Evolutionary conservation across 2,329 filamentous ascomycete species (phyloP), one percentile per base, ranked within the genome.

Genomic region (Ceratocystis alfenasii): DNA sequence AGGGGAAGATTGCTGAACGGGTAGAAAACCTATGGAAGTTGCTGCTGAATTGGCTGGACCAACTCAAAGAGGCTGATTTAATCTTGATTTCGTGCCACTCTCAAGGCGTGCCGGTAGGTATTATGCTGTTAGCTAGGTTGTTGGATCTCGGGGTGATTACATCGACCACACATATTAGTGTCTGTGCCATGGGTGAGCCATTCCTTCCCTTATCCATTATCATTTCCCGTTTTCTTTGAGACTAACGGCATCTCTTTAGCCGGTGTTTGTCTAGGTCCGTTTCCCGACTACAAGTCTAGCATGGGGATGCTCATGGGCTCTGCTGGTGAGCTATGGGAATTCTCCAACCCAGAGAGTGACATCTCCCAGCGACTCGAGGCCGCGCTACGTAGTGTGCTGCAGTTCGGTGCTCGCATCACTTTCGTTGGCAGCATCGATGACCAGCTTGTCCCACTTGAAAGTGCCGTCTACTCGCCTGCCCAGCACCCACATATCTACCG

Each of bases 381-480:
- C 33, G 85, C 91, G 0, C 77, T 97, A 2, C 85, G 88, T 71
- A 83, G 83, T 8, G 87, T 88, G 1, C 78, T 99, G 5, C 82
- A 86, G 17, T 87, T 90, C 71, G 91, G 92, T 12, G 89, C 89
- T 15, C 84, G 90, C 50, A 84, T 97, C 62, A 88, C 91, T 0
- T 96, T 92, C 73, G 82, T 95, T 67, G 93, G 93, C 65, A 96
- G 92, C 74, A 95, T 99, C 63, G 94, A 99, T 74, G 94, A 99
- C 74, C 94, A 99, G 75, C 80, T 99, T 1, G 92, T 99, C 15
- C 93, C 92, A 17, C 45, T 33, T n/a, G 60, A 78, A 84, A 96
- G 92, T 1, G 91, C 93, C 17, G 85, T 94, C 0, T 95, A 95
- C 75, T 88, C 90, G 0, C 88, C 88, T 0, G 85, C 91, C 3